Base-by-base conservation (phyloP, 345 rosid genomes). In the Pistacia vera region DNA sequence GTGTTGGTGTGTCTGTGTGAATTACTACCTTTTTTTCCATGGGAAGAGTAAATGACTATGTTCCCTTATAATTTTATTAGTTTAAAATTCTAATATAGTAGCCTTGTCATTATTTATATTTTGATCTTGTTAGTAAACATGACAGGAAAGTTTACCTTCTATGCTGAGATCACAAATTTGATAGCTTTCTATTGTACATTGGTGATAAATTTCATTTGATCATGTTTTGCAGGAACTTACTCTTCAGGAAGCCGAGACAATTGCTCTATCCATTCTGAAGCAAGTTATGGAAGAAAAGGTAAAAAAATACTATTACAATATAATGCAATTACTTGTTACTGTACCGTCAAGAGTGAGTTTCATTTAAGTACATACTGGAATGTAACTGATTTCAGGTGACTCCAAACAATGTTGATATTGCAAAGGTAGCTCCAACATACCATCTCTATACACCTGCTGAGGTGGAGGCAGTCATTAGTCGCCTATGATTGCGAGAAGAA, bases 221-320 rank as follows among this genome's bases (percentile, higher is more conserved):
- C 62, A n/a, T 12, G n/a, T 38, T 49, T 59, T 77, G 63, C 86
- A 94, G 97, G 99, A 95, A 33, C 71, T 93, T 73, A 82, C 97
- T 70, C 93, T 95, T 66, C 85, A 49, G 77, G 99, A 95, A 75
- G 99, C 99, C 1, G 99, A 95, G 85, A 88, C 89, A 2, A 89
- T 95, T 59, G 97, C 99, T 22, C 86, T 95, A 10, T 90, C 98
- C 41, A 93, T 95, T 79, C 81, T 95, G 51, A 95, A 95, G 89
- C 99, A 95, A 90, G 99, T 95, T 22, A 95, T 95, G 99, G 99
- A 95, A 80, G 99, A 95, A 59, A 95, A 92, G 96, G 99, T 93
- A 81, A 57, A 30, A 30, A 63, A 10, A 14, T 38, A 0, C 1
- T 67, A 22, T 22, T 44, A 57, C 44, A 67, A 57, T 5, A 20